Percentiles rank a stretch among this genome's conserved stretches.
Conservation (phyloP, 192 early-diverging fungal genomes). For the Coemansia sp. region DNA sequence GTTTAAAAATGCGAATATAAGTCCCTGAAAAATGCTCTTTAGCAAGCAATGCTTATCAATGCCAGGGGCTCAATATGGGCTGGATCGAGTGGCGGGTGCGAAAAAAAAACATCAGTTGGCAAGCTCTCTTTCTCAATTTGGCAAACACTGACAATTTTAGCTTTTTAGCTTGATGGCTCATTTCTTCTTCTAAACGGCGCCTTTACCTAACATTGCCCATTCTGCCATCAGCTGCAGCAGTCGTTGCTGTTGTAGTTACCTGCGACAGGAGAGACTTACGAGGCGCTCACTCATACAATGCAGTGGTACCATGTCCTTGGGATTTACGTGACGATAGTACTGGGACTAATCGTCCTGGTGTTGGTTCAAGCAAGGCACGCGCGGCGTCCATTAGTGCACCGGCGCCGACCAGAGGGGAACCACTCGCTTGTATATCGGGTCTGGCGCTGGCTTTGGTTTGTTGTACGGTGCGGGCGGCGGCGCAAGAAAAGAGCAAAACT, state of each 20-base stretch:
- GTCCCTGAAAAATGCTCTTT: not conserved
- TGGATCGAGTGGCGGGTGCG: not conserved
- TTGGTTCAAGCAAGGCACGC: conserved; percentile 33
- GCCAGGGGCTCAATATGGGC: not conserved
- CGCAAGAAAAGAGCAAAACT: conserved; percentile 47
- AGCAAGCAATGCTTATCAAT: not conserved
- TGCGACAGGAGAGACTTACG: conserved; percentile 2
- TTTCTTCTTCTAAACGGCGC: not conserved
- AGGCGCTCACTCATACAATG: conserved; percentile 12
- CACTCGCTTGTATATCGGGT: conserved; percentile 27
- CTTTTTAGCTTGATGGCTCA: not conserved
- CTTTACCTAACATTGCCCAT: not conserved
- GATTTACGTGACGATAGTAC: conserved; percentile 39
- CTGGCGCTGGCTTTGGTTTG: conserved; percentile 51
- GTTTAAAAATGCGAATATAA: not conserved
- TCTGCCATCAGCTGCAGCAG: not conserved
- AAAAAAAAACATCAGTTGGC: no score
- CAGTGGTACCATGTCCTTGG: conserved; percentile 51
- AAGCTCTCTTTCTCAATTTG: not conserved
- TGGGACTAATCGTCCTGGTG: conserved; percentile 40
- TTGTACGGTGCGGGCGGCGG: conserved; percentile 46
- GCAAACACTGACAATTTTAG: not conserved
- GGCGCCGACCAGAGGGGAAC: conserved; percentile 24
- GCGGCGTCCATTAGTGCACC: not conserved
- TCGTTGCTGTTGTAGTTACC: not conserved